phyloP scores from a whole-genome alignment of 1,284 basidiomycete species.

The Leccinum subspadiceum region DNA sequence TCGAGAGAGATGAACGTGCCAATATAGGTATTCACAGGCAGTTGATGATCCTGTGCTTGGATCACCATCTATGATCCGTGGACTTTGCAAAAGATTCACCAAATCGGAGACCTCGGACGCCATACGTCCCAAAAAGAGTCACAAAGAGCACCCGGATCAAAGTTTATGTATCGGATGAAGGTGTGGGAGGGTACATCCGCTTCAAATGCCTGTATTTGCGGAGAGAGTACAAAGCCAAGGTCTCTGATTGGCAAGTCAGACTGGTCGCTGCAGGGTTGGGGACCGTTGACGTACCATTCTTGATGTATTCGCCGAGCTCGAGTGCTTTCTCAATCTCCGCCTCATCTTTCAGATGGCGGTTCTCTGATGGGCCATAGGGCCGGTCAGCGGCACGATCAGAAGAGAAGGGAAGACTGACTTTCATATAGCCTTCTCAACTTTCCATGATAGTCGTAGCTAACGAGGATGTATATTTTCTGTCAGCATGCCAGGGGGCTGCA shows the following conservation, averaged over 20 bases:
- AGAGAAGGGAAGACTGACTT: conserved; percentile 41
- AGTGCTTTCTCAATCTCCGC: conserved; percentile 78
- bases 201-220: conserved; percentile 85
- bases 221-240: conserved; percentile 80
- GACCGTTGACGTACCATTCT: conserved; percentile 62
- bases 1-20: background rate
- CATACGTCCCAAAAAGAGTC: background rate
- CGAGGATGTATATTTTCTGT: conserved; percentile 6
- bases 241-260: conserved; percentile 52
- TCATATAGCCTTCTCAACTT: conserved; percentile 69
- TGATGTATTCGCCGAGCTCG: conserved; percentile 82
- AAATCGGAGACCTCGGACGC: background rate
- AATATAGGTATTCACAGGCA: background rate
- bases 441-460: conserved; percentile 73
- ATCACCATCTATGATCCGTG: background rate
- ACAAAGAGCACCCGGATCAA: background rate
- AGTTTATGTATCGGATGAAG: conserved; percentile 3
- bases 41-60: background rate
- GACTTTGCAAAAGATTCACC: background rate
- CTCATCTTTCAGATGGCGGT: conserved; percentile 65
- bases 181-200: conserved; percentile 58
- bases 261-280: background rate
- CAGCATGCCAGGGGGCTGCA: conserved; percentile 14
- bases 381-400: background rate
- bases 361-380: conserved; percentile 48